Base-by-base conservation (phyloP, 2,329 filamentous ascomycete genomes). In the Xylariaceae sp. region DNA sequence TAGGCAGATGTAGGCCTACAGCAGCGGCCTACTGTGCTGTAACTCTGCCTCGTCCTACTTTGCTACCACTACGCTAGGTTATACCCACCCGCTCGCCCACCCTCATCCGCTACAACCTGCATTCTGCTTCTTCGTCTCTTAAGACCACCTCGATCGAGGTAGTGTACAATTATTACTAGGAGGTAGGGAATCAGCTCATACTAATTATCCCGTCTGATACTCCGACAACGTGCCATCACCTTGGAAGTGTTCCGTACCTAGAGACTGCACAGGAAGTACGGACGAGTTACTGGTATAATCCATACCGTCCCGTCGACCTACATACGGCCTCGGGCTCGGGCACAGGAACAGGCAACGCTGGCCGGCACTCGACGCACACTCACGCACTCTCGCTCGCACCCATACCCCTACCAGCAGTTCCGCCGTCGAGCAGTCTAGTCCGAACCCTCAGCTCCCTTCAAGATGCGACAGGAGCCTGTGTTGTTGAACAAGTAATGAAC, bases 381-480 rank as follows among this genome's bases (percentile, higher is more conserved):
- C 11, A 7, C 7, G 8, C 37, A 42, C 11, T 13, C 2, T 42
- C 37, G 37, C 37, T 30, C 23, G 23, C 13, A 42, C 37, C 37
- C 37, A 42, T 42, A 42, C 9, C 37, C 9, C 37, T 42, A 42
- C 37, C 37, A 10, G 37, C 37, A 9, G 37, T 13, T 13, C 9
- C 13, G 13, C 13, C 37, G 4, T 10, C 37, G 13, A 10, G 13
- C 37, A 42, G 37, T 42, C 13, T 13, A 50, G 17, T 17, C 48
- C 11, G 23, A 15, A 23, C 13, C 35, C 15, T 7, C 39, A 30
- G 45, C 44, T 30, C 39, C 50, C 23, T 49, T 58, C 62, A 63
- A 63, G 52, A 63, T 63, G 62, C 59, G 51, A 62, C 62, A n/a
- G 34, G 62, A 50, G 55, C 55, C 51, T 23, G 50, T 55, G n/a